Conservation (phyloP, 257 asterid genomes). For the Sherardia arvensis region DNA sequence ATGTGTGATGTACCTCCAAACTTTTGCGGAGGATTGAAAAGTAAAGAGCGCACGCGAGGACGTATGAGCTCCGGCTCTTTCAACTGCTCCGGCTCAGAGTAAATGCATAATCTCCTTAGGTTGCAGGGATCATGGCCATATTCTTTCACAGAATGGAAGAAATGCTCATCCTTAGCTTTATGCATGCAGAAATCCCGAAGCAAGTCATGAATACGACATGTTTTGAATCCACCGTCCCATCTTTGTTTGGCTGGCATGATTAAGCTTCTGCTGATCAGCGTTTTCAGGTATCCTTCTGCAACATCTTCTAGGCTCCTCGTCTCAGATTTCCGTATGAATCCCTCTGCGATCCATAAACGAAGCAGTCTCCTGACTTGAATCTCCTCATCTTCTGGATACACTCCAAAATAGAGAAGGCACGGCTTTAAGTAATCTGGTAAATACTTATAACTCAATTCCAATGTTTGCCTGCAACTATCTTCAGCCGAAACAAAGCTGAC, state of each 20-base stretch:
- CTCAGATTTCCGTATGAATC: neutral
- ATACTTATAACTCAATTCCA: constrained; percentile 7
- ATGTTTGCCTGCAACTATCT: neutral
- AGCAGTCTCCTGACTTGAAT: neutral
- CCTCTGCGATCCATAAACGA: neutral
- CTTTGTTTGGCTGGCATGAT: too few relatives aligned
- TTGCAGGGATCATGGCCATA: neutral
- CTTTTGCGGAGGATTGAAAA: neutral
- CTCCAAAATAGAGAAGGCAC: neutral
- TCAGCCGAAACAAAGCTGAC: neutral
- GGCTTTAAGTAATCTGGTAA: constrained; percentile 3
- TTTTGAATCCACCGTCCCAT: too few relatives aligned
- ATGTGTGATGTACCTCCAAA: neutral
- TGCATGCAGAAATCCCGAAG: too few relatives aligned
- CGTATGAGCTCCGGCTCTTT: neutral
- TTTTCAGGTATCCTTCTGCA: neutral
- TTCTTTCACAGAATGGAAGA: too few relatives aligned
- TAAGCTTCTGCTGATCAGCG: neutral
- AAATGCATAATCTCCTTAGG: neutral
- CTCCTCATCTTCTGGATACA: neutral
- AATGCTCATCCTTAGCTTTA: too few relatives aligned
- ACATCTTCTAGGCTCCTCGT: neutral
- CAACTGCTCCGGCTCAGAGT: neutral
- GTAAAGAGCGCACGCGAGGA: neutral
- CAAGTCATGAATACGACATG: too few relatives aligned